Conservation (phyloP, 2,329 filamentous ascomycete genomes). For the Arthrobotrys pseudoclavata region DNA sequence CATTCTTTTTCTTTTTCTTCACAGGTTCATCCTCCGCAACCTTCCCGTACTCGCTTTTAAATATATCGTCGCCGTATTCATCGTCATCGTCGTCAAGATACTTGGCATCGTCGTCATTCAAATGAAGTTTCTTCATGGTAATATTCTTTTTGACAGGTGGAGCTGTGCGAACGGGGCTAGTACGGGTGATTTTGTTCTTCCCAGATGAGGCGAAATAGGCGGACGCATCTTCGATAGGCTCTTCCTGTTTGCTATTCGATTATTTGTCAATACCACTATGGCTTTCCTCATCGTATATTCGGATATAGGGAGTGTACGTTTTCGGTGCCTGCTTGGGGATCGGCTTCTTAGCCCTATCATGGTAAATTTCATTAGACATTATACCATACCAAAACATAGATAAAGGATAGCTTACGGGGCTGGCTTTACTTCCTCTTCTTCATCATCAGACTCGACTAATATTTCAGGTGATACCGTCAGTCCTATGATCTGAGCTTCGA, state of each 20-base stretch:
- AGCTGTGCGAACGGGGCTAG: conserved; percentile 66
- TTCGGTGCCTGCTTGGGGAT: conserved; percentile 59
- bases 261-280: not conserved
- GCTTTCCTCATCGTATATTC: not conserved
- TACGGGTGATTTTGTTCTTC: conserved; percentile 72
- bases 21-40: conserved; percentile 82
- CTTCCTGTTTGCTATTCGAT: conserved; percentile 67
- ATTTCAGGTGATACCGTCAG: conserved; percentile 10
- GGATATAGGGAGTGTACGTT: conserved; percentile 37
- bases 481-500: conserved; percentile 1
- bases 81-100: conserved; percentile 78
- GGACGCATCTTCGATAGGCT: conserved; percentile 71
- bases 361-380: conserved; percentile 9
- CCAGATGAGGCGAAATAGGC: conserved; percentile 74
- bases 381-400: not conserved
- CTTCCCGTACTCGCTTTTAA: conserved; percentile 79
- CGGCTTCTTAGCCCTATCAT: conserved; percentile 67
- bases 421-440: conserved; percentile 65
- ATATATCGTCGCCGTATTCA: conserved; percentile 85
- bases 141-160: conserved; percentile 67
- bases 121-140: conserved; percentile 66
- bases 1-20: conserved; percentile 74
- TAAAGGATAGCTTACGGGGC: conserved; percentile 40
- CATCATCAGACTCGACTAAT: conserved; percentile 65
- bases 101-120: conserved; percentile 71